phyloP scores from a whole-genome alignment of 2,329 filamentous ascomycete species.

The Cephalotrichum gorgonifer region DNA sequence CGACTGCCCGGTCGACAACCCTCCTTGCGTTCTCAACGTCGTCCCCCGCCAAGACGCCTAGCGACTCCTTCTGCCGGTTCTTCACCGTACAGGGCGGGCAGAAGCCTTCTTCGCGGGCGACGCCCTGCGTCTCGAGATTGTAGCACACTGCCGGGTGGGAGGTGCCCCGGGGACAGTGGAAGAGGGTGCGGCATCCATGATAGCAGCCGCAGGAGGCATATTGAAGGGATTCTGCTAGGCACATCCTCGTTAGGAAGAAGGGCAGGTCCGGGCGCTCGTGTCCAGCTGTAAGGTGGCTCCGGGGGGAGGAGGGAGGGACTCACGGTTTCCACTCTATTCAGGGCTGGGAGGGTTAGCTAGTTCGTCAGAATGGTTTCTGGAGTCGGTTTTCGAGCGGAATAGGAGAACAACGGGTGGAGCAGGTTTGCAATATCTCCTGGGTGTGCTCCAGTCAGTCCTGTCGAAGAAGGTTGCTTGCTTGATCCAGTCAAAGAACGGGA shows the following conservation, averaged over 20 bases:
- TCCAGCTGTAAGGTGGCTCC: background rate
- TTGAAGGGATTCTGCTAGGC: slow-evolving; percentile 1
- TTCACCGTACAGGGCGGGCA: slow-evolving; percentile 1
- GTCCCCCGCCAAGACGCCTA: background rate
- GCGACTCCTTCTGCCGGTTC: background rate
- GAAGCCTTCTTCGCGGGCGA: background rate
- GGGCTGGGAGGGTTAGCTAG: too few relatives aligned
- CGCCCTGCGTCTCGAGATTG: background rate
- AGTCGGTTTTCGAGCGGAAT: too few relatives aligned
- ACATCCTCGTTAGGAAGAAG: background rate
- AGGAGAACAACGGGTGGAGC: too few relatives aligned
- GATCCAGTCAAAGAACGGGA: too few relatives aligned
- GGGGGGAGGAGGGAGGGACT: too few relatives aligned
- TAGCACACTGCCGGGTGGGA: background rate
- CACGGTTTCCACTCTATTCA: too few relatives aligned
- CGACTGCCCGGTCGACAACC: background rate
- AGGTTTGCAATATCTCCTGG: too few relatives aligned
- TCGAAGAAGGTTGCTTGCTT: too few relatives aligned
- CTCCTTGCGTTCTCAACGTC: background rate
- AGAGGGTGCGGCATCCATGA: background rate
- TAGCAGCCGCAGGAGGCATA: slow-evolving; percentile 1
- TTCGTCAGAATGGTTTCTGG: too few relatives aligned
- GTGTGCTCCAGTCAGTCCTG: too few relatives aligned
- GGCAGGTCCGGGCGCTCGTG: background rate
- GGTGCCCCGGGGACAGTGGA: background rate